These are phyloP conservation scores for Boletus insuetus DNA, from an alignment of 768 basidiomycete species.

Conservation along the genomic window DNA sequence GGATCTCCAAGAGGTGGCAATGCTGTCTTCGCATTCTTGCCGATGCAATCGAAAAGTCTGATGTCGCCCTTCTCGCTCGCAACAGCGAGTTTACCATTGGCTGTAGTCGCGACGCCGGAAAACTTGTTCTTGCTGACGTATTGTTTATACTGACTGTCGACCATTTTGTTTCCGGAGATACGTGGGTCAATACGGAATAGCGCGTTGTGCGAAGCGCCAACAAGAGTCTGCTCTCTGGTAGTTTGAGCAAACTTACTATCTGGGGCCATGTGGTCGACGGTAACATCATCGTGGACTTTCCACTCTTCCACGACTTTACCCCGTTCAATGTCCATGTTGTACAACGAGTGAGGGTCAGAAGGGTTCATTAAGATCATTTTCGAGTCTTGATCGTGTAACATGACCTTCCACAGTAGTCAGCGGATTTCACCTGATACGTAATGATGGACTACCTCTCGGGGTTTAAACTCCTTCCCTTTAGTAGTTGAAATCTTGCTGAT, in stretches of 20 bases:
- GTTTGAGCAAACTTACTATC: slow-evolving; percentile 94
- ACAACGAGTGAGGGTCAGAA: slow-evolving; percentile 74
- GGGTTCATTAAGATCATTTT: slow-evolving; percentile 95
- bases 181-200: slow-evolving; percentile 98
- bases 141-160: slow-evolving; percentile 93
- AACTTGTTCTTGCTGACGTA: slow-evolving; percentile 95
- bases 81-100: slow-evolving; percentile 82
- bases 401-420: slow-evolving; percentile 55
- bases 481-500: slow-evolving; percentile 80
- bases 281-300: slow-evolving; percentile 91
- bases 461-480: slow-evolving; percentile 82
- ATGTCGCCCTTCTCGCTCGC: slow-evolving; percentile 97
- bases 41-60: slow-evolving; percentile 89
- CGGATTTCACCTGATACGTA: neutral
- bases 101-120: slow-evolving; percentile 88
- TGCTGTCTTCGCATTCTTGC: slow-evolving; percentile 99
- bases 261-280: slow-evolving; percentile 87
- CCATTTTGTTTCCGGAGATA: slow-evolving; percentile 86
- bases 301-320: slow-evolving; percentile 98
- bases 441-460: slow-evolving; percentile 62
- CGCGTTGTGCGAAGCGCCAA: slow-evolving; percentile 91
- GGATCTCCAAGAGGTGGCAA: slow-evolving; percentile 93
- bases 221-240: slow-evolving; percentile 87
- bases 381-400: slow-evolving; percentile 95
- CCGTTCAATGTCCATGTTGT: slow-evolving; percentile 87